phyloP scores from a whole-genome alignment of 345 rosid species.

The Salix suchowensis region DNA sequence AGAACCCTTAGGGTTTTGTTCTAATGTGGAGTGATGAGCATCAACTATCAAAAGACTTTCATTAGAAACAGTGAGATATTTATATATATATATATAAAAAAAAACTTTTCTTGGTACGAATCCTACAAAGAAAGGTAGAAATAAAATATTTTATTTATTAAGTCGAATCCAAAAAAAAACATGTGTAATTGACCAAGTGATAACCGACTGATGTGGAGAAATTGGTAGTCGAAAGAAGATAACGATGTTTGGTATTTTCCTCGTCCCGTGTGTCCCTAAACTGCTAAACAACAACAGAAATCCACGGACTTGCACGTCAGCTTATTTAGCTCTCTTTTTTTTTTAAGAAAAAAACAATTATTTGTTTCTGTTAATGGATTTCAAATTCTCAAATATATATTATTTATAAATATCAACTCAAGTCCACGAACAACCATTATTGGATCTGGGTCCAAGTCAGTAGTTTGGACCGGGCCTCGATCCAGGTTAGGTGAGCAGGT shows the following conservation, averaged over 20 bases:
- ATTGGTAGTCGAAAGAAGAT: constrained; percentile 11
- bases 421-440: no score
- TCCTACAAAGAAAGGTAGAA: no score
- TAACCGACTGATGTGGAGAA: constrained; percentile 30
- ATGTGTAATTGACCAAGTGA: constrained; percentile 40
- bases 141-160: background rate
- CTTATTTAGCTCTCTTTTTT: background rate
- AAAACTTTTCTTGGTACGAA: background rate
- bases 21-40: background rate
- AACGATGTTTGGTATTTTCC: constrained; percentile 27
- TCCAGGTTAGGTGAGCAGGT: no score
- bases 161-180: constrained; percentile 9
- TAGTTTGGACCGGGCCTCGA: background rate
- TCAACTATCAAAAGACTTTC: constrained; percentile 10
- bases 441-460: no score
- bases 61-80: constrained; percentile 27
- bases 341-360: no score
- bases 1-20: constrained; percentile 94
- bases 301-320: constrained; percentile 33
- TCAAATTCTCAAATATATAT: no score
- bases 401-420: no score
- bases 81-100: background rate
- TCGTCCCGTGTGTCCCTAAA: constrained; percentile 17
- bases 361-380: no score
- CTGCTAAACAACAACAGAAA: constrained; percentile 15